Evolutionary conservation across 352 stramenopile species (phyloP), one percentile per base, ranked within the genome.

Genomic region (Phytophthora pisi): DNA sequence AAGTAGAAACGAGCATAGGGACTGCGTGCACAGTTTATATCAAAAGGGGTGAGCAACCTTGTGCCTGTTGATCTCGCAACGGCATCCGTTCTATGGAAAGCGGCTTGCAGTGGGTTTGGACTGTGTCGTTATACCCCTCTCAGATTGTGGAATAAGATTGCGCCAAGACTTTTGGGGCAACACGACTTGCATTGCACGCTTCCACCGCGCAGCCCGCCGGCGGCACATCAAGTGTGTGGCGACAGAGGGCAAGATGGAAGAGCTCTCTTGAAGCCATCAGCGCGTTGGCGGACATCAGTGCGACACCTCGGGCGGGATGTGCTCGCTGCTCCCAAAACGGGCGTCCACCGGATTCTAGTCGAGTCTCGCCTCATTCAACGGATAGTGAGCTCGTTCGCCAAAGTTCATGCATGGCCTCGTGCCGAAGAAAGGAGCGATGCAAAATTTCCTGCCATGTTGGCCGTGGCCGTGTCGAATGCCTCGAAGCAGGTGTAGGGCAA

Each of bases 111-210:
- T 49, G 13, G n/a, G 5, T 23, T 49, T 49, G n/a, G 18, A 50
- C 8, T 50, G n/a, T 13, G 43, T 50, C 2, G 5, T 50, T 13
- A n/a, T 15, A n/a, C 43, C 43, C 18, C n/a, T 50, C 16, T 8
- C 30, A 38, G 43, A 50, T n/a, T 50, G 43, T 50, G 43, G 43
- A 50, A 50, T 50, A 50, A 50, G 43, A 50, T 50, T 50, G 43
- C 43, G 43, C 43, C 43, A 45, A 45, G 6, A 15, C 13, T 8
- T 45, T 11, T 20, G 20, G 20, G 36, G 36, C 10, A 42, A 13
- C 13, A n/a, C 4, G 9, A 4, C 36, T 7, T 9, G 34, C 7
- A 5, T 43, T 43, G 38, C 38, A 10, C 15, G 15, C 11, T 11
- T 43, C 15, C 38, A 43, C 2, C 38, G 38, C 13, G 38, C 38